phyloP scores from a whole-genome alignment of 228 moss, liverwort and hornwort species.

The Sphagnum fallax region DNA sequence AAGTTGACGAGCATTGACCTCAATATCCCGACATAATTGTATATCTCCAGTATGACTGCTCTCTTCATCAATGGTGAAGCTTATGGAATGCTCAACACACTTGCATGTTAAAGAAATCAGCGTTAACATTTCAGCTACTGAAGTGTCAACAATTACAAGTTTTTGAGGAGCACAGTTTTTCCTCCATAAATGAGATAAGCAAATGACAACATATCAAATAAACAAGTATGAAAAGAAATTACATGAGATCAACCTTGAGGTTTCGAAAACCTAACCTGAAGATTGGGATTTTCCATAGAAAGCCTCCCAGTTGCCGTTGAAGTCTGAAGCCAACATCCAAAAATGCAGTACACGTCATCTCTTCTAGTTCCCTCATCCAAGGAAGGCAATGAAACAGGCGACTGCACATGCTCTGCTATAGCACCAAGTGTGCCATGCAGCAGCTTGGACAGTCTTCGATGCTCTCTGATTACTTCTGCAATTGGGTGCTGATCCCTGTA shows the following conservation, averaged over 20 bases:
- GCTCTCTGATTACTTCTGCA: slow-evolving; percentile 76
- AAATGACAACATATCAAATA: too few relatives aligned
- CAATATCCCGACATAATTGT: slow-evolving; percentile 21
- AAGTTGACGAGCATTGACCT: slow-evolving; percentile 70
- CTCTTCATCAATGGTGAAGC: slow-evolving; percentile 35
- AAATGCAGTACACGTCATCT: slow-evolving; percentile 45
- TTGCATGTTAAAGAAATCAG: slow-evolving; percentile 18
- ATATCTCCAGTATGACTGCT: slow-evolving; percentile 16
- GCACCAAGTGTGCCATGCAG: slow-evolving; percentile 71
- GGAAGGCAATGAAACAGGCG: slow-evolving; percentile 25
- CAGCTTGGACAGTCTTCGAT: slow-evolving; percentile 81
- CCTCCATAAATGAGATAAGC: too few relatives aligned
- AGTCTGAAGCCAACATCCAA: slow-evolving; percentile 90
- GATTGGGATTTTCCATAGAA: slow-evolving; percentile 95
- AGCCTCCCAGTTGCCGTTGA: slow-evolving; percentile 94
- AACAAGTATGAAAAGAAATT: too few relatives aligned
- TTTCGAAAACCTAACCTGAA: slow-evolving; percentile 52
- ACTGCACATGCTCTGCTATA: slow-evolving; percentile 64
- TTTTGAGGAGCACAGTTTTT: too few relatives aligned
- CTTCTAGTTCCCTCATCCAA: slow-evolving; percentile 17
- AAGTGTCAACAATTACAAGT: not conserved
- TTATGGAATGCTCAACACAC: slow-evolving; percentile 86
- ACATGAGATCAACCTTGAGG: not conserved
- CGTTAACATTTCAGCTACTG: not conserved
- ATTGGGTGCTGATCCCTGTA: slow-evolving; percentile 78